Percentiles rank a stretch among this genome's conserved stretches.
These are phyloP conservation scores for Euryodendron excelsum DNA, from an alignment of 148 eudicot species.

Conservation along the genomic window DNA sequence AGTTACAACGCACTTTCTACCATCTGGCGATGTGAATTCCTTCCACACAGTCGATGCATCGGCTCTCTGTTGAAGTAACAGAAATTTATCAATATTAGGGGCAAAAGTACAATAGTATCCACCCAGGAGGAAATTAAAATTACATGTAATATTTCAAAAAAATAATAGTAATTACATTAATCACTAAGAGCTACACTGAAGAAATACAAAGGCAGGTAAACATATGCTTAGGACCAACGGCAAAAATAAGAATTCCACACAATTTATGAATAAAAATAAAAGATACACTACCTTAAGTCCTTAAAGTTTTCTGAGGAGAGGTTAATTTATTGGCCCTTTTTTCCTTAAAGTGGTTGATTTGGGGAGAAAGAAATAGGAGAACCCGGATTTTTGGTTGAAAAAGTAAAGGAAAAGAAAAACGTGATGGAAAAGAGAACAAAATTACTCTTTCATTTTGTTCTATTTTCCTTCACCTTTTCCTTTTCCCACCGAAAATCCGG, in stretches of 20 bases:
- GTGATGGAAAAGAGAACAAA: too few relatives aligned
- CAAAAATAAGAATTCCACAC: not conserved
- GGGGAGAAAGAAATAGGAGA: too few relatives aligned
- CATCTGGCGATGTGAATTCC: slow-evolving; percentile 89
- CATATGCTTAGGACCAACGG: not conserved
- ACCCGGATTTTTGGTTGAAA: too few relatives aligned
- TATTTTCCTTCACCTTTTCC: too few relatives aligned
- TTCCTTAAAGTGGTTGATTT: too few relatives aligned
- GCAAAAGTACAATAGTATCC: not conserved
- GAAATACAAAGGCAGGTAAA: not conserved
- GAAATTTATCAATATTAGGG: slow-evolving; percentile 18
- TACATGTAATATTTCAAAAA: not conserved
- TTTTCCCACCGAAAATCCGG: too few relatives aligned
- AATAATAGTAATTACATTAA: not conserved
- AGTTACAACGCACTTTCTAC: slow-evolving; percentile 61
- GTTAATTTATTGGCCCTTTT: too few relatives aligned
- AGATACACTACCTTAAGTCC: not conserved
- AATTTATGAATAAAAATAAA: not conserved
- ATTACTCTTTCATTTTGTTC: too few relatives aligned
- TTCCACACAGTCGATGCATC: slow-evolving; percentile 99
- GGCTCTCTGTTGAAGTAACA: slow-evolving; percentile 63
- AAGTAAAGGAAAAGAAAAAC: too few relatives aligned
- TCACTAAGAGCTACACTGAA: not conserved
- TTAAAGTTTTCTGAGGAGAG: not conserved
- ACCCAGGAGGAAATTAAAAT: not conserved